These are phyloP conservation scores for Lolium multiflorum DNA, from an alignment of 176 grass and related monocot species.

Conservation along the genomic window DNA sequence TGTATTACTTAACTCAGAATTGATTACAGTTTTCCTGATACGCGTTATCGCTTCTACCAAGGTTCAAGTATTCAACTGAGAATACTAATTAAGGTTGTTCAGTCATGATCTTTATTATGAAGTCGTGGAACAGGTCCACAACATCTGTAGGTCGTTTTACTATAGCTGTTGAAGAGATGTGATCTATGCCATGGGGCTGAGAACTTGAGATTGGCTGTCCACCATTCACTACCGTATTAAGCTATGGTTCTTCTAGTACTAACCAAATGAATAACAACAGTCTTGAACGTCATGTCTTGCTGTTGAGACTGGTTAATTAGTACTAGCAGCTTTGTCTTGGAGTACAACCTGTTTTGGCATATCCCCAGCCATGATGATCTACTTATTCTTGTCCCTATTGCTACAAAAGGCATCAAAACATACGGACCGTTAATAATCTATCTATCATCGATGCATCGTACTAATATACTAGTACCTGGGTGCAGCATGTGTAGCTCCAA, in stretches of 20 bases:
- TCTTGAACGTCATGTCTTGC: slow-evolving; percentile 13
- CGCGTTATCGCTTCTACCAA: not conserved
- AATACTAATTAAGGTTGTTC: slow-evolving; percentile 19
- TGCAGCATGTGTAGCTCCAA: not conserved
- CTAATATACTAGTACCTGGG: not conserved
- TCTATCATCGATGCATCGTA: slow-evolving; percentile 24
- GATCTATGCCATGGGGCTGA: not conserved
- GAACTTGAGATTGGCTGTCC: slow-evolving; percentile 12
- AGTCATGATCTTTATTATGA: slow-evolving; percentile 18
- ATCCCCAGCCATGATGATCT: slow-evolving; percentile 25
- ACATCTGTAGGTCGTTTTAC: slow-evolving; percentile 9
- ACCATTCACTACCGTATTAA: slow-evolving; percentile 13
- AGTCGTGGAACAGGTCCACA: slow-evolving; percentile 23
- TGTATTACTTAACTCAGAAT: not conserved
- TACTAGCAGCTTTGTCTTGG: not conserved
- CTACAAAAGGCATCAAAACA: slow-evolving; percentile 1
- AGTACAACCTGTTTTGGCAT: slow-evolving; percentile 13
- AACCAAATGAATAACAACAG: not conserved
- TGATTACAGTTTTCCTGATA: slow-evolving; percentile 15
- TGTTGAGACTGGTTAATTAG: not conserved
- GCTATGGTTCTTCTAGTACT: not conserved
- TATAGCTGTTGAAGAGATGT: not conserved
- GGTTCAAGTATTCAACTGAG: not conserved
- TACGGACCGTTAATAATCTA: slow-evolving; percentile 8
- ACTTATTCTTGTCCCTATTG: slow-evolving; percentile 18